phyloP scores from a whole-genome alignment of 176 grass and related monocot genomes.

The Rhipidocladum racemiflorum region DNA sequence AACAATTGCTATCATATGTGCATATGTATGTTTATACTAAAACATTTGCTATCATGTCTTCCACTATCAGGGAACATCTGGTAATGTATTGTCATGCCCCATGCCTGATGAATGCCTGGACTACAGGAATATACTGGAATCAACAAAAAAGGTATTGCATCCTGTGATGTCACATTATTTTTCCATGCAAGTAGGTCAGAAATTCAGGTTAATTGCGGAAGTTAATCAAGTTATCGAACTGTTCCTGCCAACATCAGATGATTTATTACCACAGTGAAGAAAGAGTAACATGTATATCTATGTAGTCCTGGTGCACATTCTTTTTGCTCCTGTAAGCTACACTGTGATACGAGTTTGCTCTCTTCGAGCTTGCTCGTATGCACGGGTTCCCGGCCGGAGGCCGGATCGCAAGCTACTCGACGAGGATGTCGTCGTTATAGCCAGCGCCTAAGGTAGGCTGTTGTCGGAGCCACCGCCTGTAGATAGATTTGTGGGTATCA shows the following conservation, averaged over 20 bases:
- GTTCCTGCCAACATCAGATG: conserved; percentile 11
- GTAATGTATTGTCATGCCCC: conserved; percentile 52
- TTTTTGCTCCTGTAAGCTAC: neutral
- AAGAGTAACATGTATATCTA: neutral
- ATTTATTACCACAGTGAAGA: neutral
- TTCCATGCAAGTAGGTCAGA: conserved; percentile 3
- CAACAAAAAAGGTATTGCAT: conserved; percentile 66
- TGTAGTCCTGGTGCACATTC: neutral
- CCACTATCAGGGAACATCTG: conserved; percentile 56
- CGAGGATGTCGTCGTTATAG: too few relatives aligned
- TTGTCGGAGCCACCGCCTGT: too few relatives aligned
- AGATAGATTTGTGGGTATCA: too few relatives aligned
- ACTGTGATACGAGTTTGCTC: too few relatives aligned
- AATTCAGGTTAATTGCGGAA: neutral
- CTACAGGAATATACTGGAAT: conserved; percentile 65
- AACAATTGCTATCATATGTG: neutral
- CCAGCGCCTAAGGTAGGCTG: too few relatives aligned
- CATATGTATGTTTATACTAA: conserved; percentile 22
- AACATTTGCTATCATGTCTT: conserved; percentile 21
- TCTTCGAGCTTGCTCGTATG: too few relatives aligned
- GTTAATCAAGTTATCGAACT: neutral
- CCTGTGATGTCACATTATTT: conserved; percentile 32
- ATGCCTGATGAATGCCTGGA: conserved; percentile 84
- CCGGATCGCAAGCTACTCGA: too few relatives aligned
- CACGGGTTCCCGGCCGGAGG: too few relatives aligned